Evolutionary conservation across 2,329 filamentous ascomycete species (phyloP).

Genomic region (Emergomyces pasteurianus): DNA sequence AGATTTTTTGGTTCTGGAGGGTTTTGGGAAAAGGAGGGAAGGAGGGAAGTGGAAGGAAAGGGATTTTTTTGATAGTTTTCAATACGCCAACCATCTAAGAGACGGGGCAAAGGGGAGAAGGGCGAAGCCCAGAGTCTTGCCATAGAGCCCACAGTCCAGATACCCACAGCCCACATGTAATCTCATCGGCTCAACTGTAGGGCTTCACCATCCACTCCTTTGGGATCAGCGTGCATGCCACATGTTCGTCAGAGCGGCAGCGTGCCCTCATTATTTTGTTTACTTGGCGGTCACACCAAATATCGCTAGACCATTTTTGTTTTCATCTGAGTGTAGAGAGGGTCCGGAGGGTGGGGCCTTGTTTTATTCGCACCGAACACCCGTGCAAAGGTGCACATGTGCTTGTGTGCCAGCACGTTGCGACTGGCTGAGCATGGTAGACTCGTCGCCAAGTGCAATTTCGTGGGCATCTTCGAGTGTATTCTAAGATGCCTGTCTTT

Average conservation of each 20-base stretch:
- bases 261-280: not conserved
- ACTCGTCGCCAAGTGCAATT: not conserved
- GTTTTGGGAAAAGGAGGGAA: not conserved
- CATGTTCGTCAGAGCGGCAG: not conserved
- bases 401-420: not conserved
- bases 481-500: not conserved
- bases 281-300: not conserved
- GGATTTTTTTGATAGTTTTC: conserved; percentile 3
- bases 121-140: not conserved
- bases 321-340: not conserved
- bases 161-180: not conserved
- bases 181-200: not conserved
- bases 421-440: not conserved
- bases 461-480: not conserved
- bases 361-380: not conserved
- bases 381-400: not conserved
- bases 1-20: not conserved
- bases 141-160: not conserved
- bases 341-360: not conserved
- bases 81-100: not conserved
- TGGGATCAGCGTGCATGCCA: not conserved
- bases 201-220: not conserved
- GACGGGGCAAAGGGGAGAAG: not conserved
- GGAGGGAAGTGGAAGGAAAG: not conserved
- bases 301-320: not conserved